Base-by-base conservation (phyloP, 768 basidiomycete species). In the Austroboletus eburneus region DNA sequence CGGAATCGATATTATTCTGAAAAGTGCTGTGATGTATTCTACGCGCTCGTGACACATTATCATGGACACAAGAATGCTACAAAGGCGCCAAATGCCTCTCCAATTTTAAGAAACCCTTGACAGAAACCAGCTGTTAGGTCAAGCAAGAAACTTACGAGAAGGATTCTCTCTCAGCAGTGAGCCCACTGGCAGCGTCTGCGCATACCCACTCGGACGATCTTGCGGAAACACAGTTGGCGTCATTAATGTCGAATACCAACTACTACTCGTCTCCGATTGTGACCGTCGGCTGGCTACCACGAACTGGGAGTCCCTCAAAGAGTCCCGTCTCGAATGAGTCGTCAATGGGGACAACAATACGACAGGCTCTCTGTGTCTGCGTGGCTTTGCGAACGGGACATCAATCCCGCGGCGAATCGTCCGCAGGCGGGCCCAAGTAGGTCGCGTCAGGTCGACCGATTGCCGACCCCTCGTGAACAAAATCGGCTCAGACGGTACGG, bases 371-470 rank as follows among this genome's bases (percentile, higher is more conserved):
- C 52, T 45, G 42, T 57, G 57, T 13, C 23, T 43, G 37, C 39
- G 67, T 45, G 66, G 55, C 51, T 51, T 50, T 29, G 56, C 51
- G 56, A 84, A 85, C 2, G 83, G 83, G 5, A 55, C 53, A 52
- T 84, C 83, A 13, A 79, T 62, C 3, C 83, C 83, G 30, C 83
- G 80, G 34, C 76, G 75, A 8, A 54, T 37, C 18, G 58, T 58
- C 9, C 57, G 56, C n/a, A 57, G 51, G 48, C 69, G 64, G 17
- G 78, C 78, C 81, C 81, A 83, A 7, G 70, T 69, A 2, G 79
- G 78, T 6, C 69, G 70, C 18, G 50, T 46, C 29, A 53, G 24
- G 49, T 65, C 59, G n/a, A 52, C 48, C 12, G 63, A 57, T 30
- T 48, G 52, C 45, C 41, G 42, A 20, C 55, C 51, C 30, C 35